These are phyloP conservation scores for Lentinula edodes DNA, from an alignment of 768 basidiomycete species.

Conservation along the genomic window DNA sequence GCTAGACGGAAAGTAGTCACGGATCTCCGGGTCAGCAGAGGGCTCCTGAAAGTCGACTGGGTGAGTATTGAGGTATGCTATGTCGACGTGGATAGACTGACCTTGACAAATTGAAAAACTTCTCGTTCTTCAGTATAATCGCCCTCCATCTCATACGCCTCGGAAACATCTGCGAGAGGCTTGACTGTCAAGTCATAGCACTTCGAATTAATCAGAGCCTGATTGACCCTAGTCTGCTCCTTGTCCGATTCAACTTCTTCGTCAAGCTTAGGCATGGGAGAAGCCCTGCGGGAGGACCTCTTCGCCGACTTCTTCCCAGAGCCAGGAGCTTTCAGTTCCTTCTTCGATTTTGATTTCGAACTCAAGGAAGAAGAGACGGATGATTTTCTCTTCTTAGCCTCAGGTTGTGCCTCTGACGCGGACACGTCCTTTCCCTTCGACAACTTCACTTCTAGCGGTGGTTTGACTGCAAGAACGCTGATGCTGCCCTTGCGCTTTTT, in stretches of 20 bases:
- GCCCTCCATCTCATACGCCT: slow-evolving; percentile 48
- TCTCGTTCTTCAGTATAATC: slow-evolving; percentile 23
- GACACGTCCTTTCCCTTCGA: slow-evolving; percentile 23
- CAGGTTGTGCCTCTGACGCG: slow-evolving; percentile 28
- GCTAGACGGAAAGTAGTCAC: slow-evolving; percentile 42
- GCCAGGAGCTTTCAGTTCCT: slow-evolving; percentile 26
- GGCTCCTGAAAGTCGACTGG: slow-evolving; percentile 32
- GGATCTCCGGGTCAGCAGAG: slow-evolving; percentile 52
- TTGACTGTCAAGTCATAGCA: slow-evolving; percentile 78
- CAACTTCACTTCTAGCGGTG: slow-evolving; percentile 33
- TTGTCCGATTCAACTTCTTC: slow-evolving; percentile 36
- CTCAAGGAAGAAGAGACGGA: slow-evolving; percentile 13
- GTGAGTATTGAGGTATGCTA: slow-evolving; percentile 9
- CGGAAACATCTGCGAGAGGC: slow-evolving; percentile 71
- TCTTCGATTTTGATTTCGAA: slow-evolving; percentile 25
- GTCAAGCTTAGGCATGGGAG: slow-evolving; percentile 58
- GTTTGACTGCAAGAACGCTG: slow-evolving; percentile 50
- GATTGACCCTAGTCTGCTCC: slow-evolving; percentile 29
- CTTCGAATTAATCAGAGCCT: slow-evolving; percentile 60
- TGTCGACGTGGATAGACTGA: slow-evolving; percentile 21
- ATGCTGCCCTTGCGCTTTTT: slow-evolving; percentile 59
- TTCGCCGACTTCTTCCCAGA: slow-evolving; percentile 30
- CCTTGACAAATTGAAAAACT: slow-evolving; percentile 43
- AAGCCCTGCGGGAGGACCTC: slow-evolving; percentile 40
- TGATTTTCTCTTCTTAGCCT: slow-evolving; percentile 61